Percentiles rank a stretch among this genome's conserved stretches.
These are phyloP conservation scores for Acanthamoeba polyphaga DNA, from an alignment of 208 protist genomes.

Conservation along the genomic window DNA sequence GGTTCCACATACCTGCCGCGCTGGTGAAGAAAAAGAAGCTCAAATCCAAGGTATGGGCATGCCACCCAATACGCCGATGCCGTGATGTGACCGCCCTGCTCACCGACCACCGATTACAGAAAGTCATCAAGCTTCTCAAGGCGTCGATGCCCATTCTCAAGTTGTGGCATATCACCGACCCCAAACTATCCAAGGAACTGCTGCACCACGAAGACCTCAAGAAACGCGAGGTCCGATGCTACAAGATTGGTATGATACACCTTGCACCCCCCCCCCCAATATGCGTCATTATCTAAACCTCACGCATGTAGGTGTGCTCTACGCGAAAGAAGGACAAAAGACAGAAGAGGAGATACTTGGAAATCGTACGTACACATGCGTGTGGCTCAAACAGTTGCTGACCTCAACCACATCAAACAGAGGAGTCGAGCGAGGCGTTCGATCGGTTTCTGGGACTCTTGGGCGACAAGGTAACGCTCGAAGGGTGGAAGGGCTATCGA, in stretches of 20 bases:
- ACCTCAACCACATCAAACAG: not conserved
- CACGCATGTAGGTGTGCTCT: not conserved
- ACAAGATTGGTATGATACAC: slow-evolving; percentile 3
- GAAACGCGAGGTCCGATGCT: slow-evolving; percentile 23
- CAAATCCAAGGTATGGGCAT: not conserved
- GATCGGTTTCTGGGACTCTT: slow-evolving; percentile 37
- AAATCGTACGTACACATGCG: not conserved
- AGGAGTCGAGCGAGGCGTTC: slow-evolving; percentile 5
- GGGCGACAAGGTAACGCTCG: slow-evolving; percentile 8
- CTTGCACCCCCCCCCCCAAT: not conserved
- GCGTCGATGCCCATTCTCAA: not conserved
- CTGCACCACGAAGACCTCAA: slow-evolving; percentile 8
- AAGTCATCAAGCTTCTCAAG: slow-evolving; percentile 43
- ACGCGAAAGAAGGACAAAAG: slow-evolving; percentile 14
- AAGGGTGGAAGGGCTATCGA: slow-evolving; percentile 21
- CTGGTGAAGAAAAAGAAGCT: slow-evolving; percentile 28
- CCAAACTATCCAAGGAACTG: not conserved
- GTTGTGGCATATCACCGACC: not conserved
- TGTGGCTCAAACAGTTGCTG: not conserved
- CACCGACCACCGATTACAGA: not conserved
- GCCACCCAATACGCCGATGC: no score
- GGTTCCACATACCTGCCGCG: slow-evolving; percentile 14
- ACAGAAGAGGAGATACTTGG: slow-evolving; percentile 35
- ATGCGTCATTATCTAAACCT: not conserved
- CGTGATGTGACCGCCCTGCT: not conserved